Evolutionary conservation across 441 rosid species (phyloP), one percentile per base, ranked within the genome.

Genomic region (Francoa sonchifolia): DNA sequence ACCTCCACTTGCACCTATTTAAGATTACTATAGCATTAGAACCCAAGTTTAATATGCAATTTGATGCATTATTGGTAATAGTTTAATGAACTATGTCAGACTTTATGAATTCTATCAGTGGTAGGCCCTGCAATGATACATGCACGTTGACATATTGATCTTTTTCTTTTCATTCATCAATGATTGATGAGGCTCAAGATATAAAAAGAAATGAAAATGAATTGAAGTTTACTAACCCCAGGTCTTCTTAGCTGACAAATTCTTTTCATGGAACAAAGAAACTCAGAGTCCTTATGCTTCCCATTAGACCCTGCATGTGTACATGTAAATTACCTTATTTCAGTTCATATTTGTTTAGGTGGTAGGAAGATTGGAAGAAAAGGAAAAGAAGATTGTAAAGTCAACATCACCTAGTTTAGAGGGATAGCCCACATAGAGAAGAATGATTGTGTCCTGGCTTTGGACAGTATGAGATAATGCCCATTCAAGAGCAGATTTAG

Each of bases 401-500:
- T 37, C 8, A 13, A 12, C 10, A 3, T 27, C 2, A 53, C 58
- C 58, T 38, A 4, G 31, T 13, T 3, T 4, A 15, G 13, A 18
- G 27, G 59, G 47, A 39, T 39, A 44, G 18, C 23, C 19, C 11
- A 54, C 46, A n/a, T 22, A 36, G 9, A 54, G 52, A 10, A 54
- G 52, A 40, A 54, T 33, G 2, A 54, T 19, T n/a, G 40, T 12
- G 28, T 45, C 47, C 8, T 39, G 47, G 34, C 23, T 33, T 19
- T 26, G 41, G 15, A 54, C 47, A 6, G 33, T 2, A 21, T 39
- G 59, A 12, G 59, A 36, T 6, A 54, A 52, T 11, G 52, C 41
- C 59, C 59, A 54, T 41, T 54, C 59, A 10, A 54, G 59, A 9
- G 59, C 59, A 12, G 34, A 46, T 35, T 19, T 33, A 1, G 52